These are phyloP conservation scores for Apiotrichum gracile DNA, from an alignment of 1,284 basidiomycete species.

Conservation along the genomic window DNA sequence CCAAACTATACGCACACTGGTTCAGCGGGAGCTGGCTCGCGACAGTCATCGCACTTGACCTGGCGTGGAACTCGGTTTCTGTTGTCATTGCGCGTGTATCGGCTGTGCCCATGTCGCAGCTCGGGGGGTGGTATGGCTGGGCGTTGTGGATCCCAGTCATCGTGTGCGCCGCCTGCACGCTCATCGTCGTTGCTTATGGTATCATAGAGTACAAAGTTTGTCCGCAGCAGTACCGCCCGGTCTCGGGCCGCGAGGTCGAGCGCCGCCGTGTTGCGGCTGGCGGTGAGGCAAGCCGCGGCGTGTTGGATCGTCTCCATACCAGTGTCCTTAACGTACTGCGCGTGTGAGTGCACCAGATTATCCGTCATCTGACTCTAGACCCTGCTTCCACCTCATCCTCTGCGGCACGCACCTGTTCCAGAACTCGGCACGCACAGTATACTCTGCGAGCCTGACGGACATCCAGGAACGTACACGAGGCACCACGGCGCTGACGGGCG, in stretches of 20 bases:
- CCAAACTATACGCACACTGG: constrained; percentile 42
- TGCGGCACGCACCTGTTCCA: constrained; percentile 23
- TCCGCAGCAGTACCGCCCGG: constrained; percentile 20
- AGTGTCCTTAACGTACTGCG: constrained; percentile 9
- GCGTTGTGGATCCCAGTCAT: constrained; percentile 30
- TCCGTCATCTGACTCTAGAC: background rate
- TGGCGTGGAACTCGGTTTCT: constrained; percentile 33
- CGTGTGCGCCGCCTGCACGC: background rate
- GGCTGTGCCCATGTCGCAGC: constrained; percentile 35
- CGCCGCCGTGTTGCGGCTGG: background rate
- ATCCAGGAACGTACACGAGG: constrained; percentile 41
- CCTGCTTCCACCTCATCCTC: constrained; percentile 16
- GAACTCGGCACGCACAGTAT: constrained; percentile 35
- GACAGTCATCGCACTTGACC: constrained; percentile 31
- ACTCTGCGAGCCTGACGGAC: constrained; percentile 40
- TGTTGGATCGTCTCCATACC: background rate
- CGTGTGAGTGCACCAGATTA: constrained; percentile 1
- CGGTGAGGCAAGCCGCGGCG: background rate
- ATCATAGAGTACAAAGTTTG: constrained; percentile 27
- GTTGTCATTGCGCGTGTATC: constrained; percentile 29
- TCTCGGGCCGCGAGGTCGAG: constrained; percentile 2
- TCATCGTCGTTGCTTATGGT: constrained; percentile 25
- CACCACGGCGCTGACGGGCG: constrained; percentile 32
- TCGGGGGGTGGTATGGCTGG: constrained; percentile 37
- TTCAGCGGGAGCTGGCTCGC: constrained; percentile 31